These are phyloP conservation scores for Podospora bellae-mahoneyi DNA, from an alignment of 495 filamentous ascomycete genomes.

Conservation along the genomic window DNA sequence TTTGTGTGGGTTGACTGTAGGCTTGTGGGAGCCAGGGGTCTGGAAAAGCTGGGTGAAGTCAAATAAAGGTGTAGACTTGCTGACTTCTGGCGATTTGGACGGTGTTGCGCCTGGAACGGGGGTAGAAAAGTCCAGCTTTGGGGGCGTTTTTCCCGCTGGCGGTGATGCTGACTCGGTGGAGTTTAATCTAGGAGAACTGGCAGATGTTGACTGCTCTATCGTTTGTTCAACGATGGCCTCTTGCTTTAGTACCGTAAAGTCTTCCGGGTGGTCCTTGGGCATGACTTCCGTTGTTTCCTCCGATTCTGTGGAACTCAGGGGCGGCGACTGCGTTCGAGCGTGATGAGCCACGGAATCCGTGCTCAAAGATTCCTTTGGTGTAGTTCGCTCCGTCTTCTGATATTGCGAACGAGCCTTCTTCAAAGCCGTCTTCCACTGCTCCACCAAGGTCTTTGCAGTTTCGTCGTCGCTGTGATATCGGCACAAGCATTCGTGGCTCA, in stretches of 20 bases:
- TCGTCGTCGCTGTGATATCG: slow-evolving; percentile 2
- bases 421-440: neutral
- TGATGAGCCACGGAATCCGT: neutral
- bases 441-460: neutral
- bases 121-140: too few relatives aligned
- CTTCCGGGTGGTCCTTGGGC: neutral
- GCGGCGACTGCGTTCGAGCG: neutral
- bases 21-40: neutral
- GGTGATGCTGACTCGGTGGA: too few relatives aligned
- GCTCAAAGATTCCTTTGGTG: neutral
- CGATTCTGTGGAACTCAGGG: neutral
- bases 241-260: neutral
- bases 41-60: neutral
- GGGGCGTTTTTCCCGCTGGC: too few relatives aligned
- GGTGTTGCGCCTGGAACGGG: neutral
- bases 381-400: neutral
- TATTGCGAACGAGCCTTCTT: neutral
- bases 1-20: neutral
- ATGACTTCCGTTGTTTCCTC: neutral
- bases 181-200: too few relatives aligned
- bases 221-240: too few relatives aligned
- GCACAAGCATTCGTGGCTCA: slow-evolving; percentile 1
- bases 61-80: neutral
- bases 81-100: neutral
- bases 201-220: too few relatives aligned